Evolutionary conservation across 1,284 basidiomycete genomes (phyloP), one percentile per base, ranked within the genome.

Genomic region (Malassezia caprae): DNA sequence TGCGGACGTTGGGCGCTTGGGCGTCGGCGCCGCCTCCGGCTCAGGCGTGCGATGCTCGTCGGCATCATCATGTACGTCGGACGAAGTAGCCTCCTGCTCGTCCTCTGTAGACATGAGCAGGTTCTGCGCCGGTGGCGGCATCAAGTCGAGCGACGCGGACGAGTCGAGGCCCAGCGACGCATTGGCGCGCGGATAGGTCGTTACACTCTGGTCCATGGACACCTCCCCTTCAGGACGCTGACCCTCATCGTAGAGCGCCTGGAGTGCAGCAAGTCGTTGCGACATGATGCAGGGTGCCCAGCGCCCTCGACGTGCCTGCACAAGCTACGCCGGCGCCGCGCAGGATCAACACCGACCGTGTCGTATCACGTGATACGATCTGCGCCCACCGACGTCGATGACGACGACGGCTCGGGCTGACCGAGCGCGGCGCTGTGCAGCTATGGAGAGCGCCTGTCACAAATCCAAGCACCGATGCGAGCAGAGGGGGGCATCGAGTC

Each of bases 211-310:
- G 21, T 56, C 54, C 6, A 56, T 17, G 12, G 48, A 56, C 11
- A 43, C 37, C 19, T 56, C 54, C 2, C 23, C 8, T 5, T 40
- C 21, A 26, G 39, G 40, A 3, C 28, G 32, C 19, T 32, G 21
- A 2, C 49, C 49, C 4, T 43, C 39, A 15, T 57, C 55, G 23
- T 46, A 57, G 10, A 57, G 48, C n/a, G 35, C 55, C 31, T 52
- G 37, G 27, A 57, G 55, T 40, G 49, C 55, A 17, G 49, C 50
- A 5, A 57, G 46, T n/a, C 46, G 19, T 48, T 48, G 46, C 34
- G 46, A 48, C 46, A 48, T 48, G 32, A 48, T 48, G 31, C 31
- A 43, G 37, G 37, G 12, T 8, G 37, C 19, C 37, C 37, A 4
- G 12, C 37, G 8, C 37, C 37, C 37, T 19, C 37, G 19, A 43